Conservation (phyloP, 129 eudicot species). For the Arctium lappa region DNA sequence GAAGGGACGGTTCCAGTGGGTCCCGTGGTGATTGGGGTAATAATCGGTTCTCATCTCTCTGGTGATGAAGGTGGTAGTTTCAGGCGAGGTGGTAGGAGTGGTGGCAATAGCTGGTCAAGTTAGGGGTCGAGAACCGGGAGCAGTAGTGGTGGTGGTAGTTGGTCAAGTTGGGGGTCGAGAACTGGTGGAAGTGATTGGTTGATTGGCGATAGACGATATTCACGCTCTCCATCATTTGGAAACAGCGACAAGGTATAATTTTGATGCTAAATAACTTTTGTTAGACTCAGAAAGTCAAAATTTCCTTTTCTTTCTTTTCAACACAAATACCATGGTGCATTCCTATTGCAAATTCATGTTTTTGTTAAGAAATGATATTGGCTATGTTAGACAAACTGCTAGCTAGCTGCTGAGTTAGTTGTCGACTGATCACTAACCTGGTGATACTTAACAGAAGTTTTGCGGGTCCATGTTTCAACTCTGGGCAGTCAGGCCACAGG, state of each 20-base stretch:
- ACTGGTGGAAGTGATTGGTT: slow-evolving; percentile 77
- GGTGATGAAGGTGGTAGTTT: slow-evolving; percentile 49
- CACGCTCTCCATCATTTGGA: slow-evolving; percentile 59
- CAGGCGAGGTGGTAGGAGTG: slow-evolving; percentile 58
- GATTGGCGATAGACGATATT: slow-evolving; percentile 51
- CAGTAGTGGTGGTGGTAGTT: slow-evolving; percentile 31
- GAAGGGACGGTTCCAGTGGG: slow-evolving; percentile 52
- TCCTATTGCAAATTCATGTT: no score
- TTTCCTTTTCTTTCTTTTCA: no score
- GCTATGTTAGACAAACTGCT: no score
- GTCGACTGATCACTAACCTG: background rate
- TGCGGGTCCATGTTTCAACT: slow-evolving; percentile 89
- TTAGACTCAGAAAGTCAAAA: no score
- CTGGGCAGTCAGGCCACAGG: slow-evolving; percentile 78
- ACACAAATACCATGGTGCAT: no score
- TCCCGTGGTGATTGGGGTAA: slow-evolving; percentile 47
- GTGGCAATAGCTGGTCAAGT: slow-evolving; percentile 53
- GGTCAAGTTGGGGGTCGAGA: slow-evolving; percentile 47
- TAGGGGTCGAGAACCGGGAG: slow-evolving; percentile 40
- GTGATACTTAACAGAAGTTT: slow-evolving; percentile 43
- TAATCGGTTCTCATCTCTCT: slow-evolving; percentile 32
- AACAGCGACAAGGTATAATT: slow-evolving; percentile 25
- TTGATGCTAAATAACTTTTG: no score
- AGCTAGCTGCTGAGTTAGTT: no score
- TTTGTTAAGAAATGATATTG: no score